phyloP scores from a whole-genome alignment of 2,329 filamentous ascomycete genomes.

The Lizonia empirigonia region DNA sequence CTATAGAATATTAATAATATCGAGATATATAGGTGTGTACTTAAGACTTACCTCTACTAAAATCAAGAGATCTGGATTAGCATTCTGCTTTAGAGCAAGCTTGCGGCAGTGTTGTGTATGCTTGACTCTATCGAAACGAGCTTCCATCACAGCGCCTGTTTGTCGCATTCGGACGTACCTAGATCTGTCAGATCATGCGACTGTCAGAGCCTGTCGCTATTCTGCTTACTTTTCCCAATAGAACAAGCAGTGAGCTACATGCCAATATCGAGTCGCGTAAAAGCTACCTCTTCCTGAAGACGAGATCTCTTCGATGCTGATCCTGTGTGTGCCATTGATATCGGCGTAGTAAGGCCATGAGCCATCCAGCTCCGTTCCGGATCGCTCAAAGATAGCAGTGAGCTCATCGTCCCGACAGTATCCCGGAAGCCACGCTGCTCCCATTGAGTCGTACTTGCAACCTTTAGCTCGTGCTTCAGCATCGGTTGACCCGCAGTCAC shows the following conservation, averaged over 20 bases:
- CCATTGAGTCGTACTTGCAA: slow-evolving; percentile 4
- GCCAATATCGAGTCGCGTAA: slow-evolving; percentile 1
- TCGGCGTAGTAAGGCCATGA: slow-evolving; percentile 1
- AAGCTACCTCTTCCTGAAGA: not conserved
- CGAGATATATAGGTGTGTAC: not conserved
- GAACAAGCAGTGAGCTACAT: not conserved
- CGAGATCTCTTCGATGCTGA: not conserved
- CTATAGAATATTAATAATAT: too few species aligned
- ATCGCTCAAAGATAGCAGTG: not conserved
- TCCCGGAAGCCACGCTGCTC: slow-evolving; percentile 1
- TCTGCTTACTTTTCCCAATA: slow-evolving; percentile 1
- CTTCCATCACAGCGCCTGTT: slow-evolving; percentile 1
- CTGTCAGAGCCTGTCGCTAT: not conserved
- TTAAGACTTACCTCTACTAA: not conserved
- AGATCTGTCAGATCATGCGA: not conserved
- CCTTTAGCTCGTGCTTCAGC: not conserved
- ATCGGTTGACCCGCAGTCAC: not conserved
- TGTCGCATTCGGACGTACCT: not conserved
- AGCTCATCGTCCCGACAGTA: slow-evolving; percentile 2
- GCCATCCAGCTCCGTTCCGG: not conserved
- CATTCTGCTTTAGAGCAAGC: not conserved
- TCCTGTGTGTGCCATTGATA: not conserved
- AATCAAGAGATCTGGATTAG: slow-evolving; percentile 1
- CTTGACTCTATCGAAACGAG: not conserved
- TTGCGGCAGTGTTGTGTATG: slow-evolving; percentile 4